Evolutionary conservation across 371 early-diverging fungal genomes (phyloP).

Genomic region (Haplosporangium sp.): DNA sequence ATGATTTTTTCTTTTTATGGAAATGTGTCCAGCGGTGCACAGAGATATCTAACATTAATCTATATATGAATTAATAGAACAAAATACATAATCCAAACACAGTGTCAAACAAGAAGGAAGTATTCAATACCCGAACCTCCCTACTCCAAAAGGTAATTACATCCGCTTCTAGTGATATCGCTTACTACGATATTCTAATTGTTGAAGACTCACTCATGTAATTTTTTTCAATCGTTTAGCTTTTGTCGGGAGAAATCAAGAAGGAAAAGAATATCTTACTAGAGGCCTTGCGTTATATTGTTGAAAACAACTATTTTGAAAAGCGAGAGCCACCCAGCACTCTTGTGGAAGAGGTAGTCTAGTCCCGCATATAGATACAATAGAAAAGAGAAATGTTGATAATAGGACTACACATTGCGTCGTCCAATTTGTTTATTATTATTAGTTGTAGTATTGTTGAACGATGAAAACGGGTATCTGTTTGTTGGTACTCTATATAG

Average conservation of each 20-base stretch:
- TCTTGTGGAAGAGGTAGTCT: not conserved
- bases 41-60: not conserved
- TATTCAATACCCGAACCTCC: constrained; percentile 56
- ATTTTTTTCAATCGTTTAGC: constrained; percentile 23
- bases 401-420: not conserved
- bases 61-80: constrained; percentile 16
- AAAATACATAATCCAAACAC: constrained; percentile 31
- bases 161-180: not conserved
- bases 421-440: not conserved
- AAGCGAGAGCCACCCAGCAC: constrained; percentile 27
- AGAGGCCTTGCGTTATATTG: constrained; percentile 85
- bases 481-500: constrained; percentile 45
- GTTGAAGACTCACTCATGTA: not conserved
- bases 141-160: constrained; percentile 59
- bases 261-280: constrained; percentile 65
- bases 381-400: no score
- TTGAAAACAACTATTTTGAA: constrained; percentile 77
- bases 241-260: constrained; percentile 65
- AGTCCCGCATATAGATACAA: no score
- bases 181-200: no score
- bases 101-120: constrained; percentile 18
- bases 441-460: not conserved
- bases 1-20: not conserved
- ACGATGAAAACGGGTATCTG: not conserved
- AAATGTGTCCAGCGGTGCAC: not conserved